A percentile compares a stretch with the other conserved stretches of the same genome.
Evolutionary conservation across 2,329 filamentous ascomycete species (phyloP).

Genomic region (Fusarium falciforme): DNA sequence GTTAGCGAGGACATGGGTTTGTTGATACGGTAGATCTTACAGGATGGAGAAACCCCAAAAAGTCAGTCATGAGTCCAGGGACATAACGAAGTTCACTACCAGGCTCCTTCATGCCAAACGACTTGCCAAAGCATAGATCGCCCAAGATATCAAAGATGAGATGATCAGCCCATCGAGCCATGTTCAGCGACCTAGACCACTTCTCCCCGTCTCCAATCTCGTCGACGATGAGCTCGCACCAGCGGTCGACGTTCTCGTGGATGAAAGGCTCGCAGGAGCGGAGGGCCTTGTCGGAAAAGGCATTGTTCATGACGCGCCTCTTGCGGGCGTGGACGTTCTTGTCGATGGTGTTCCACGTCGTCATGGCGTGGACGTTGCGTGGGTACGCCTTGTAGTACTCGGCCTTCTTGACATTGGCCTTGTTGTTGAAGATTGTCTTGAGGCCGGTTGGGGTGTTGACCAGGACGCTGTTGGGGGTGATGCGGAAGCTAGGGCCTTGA

Average conservation of each 20-base stretch:
- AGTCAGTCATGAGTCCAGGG: constrained; percentile 25
- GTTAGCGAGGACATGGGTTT: neutral
- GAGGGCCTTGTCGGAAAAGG: constrained; percentile 34
- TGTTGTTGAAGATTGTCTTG: constrained; percentile 33
- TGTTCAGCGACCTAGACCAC: constrained; percentile 22
- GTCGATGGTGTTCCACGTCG: constrained; percentile 33
- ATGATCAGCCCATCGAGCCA: constrained; percentile 34
- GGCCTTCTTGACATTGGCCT: constrained; percentile 35
- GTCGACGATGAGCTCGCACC: constrained; percentile 20
- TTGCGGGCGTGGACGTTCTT: constrained; percentile 32
- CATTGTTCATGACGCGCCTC: constrained; percentile 28
- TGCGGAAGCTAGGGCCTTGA: constrained; percentile 30
- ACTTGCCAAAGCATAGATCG: constrained; percentile 36
- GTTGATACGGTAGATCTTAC: neutral
- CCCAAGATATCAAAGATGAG: constrained; percentile 38
- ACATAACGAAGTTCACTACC: constrained; percentile 26
- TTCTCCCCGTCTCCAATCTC: constrained; percentile 12
- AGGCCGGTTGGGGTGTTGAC: constrained; percentile 35
- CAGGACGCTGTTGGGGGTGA: constrained; percentile 29
- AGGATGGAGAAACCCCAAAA: constrained; percentile 22
- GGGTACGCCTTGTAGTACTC: constrained; percentile 37
- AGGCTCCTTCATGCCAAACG: constrained; percentile 35
- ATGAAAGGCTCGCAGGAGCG: constrained; percentile 25
- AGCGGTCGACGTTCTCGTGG: constrained; percentile 25
- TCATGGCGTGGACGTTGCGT: constrained; percentile 22